These are phyloP conservation scores for Cymbopogon citratus DNA, from an alignment of 176 grass and related monocot genomes.

Conservation along the genomic window DNA sequence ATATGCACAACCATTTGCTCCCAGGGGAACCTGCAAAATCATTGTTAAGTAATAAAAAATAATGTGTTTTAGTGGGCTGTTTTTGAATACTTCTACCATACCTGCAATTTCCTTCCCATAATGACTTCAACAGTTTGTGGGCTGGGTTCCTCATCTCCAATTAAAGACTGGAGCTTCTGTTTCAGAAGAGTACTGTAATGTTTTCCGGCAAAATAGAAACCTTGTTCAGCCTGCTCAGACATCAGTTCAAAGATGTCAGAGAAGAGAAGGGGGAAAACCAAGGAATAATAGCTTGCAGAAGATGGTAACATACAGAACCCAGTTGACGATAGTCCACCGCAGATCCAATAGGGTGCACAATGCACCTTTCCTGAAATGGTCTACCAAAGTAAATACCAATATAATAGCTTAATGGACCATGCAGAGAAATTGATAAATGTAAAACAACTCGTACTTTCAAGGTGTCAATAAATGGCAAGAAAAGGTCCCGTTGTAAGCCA, in stretches of 20 bases:
- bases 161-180: conserved; percentile 69
- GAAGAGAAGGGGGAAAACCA: not conserved
- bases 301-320: conserved; percentile 69
- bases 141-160: conserved; percentile 62
- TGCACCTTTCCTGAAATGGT: conserved; percentile 74
- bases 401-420: not conserved
- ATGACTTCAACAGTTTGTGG: conserved; percentile 78
- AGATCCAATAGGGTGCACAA: conserved; percentile 74
- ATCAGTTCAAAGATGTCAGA: conserved; percentile 10
- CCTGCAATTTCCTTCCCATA: conserved; percentile 90
- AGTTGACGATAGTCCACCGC: conserved; percentile 75
- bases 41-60: conserved; percentile 19
- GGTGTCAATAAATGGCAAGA: conserved; percentile 81
- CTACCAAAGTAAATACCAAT: conserved; percentile 2
- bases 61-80: not conserved
- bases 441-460: conserved; percentile 61
- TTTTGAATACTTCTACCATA: conserved; percentile 27
- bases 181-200: conserved; percentile 57
- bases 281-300: not conserved
- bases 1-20: conserved; percentile 90
- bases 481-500: conserved; percentile 59
- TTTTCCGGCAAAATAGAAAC: conserved; percentile 74
- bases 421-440: not conserved
- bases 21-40: conserved; percentile 55
- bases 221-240: conserved; percentile 70